Evolutionary conservation across 495 filamentous ascomycete genomes (phyloP), one percentile per base, ranked within the genome.

Genomic region (Penicillium antarcticum): DNA sequence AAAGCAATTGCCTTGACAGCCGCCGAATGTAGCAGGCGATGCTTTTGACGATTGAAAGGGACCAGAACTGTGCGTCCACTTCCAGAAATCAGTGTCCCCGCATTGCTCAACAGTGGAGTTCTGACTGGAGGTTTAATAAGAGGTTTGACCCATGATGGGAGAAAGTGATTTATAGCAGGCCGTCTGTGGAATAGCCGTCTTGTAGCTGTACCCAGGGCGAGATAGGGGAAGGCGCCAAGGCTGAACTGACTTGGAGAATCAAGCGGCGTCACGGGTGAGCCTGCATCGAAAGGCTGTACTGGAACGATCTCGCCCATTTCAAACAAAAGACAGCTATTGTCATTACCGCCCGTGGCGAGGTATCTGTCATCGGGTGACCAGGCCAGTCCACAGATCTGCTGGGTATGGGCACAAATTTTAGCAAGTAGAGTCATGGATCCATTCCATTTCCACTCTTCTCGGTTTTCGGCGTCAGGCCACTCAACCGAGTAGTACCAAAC

Each of bases 1-100:
- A 97, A 97, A 9, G 94, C 94, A 53, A 97, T 92, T 18, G 94
- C 94, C 68, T 98, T 98, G 58, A 97, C 88, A 8, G 94, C 94
- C 1, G 94, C 92, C 12, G 85, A 80, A 68, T 97, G 90, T 7
- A 71, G 33, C 78, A 94, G 89, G 31, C 78, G 79, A 62, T 95
- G 83, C 54, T 83, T 87, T 58, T 88, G 84, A 21, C 77, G 72
- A 33, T 84, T 84, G 5, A 51, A 41, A 6, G 68, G 62, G n/a
- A 75, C 45, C 11, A 63, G 26, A 18, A 62, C 45, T 8, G 70
- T 72, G 37, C 58, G 55, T 9, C 58, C 63, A 19, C 48, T 49
- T n/a, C 64, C 68, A 0, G 67, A 53, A 10, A 72, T 59, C 4
- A 72, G 45, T 10, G 61, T 55, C 23, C 69, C 68, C 3, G 59